A percentile compares a stretch with the other conserved stretches of the same genome.
phyloP scores from a whole-genome alignment of 139 green algal species.

The Ulvella scutata region DNA sequence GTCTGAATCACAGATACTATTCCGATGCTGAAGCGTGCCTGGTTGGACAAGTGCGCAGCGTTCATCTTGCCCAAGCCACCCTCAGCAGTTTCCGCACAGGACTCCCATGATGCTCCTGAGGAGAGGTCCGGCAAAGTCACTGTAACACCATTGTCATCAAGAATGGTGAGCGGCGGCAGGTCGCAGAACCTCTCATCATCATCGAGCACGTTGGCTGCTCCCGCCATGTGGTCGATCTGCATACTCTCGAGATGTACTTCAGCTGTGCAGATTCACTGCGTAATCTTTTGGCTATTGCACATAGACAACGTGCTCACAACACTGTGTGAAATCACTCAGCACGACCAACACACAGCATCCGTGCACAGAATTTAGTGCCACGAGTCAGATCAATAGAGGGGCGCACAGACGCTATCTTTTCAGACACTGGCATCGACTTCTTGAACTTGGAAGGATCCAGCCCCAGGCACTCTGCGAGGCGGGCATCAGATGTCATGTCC shows the following conservation, averaged over 20 bases:
- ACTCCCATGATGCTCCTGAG: neutral
- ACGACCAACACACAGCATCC: too few relatives aligned
- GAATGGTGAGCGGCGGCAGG: neutral
- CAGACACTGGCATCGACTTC: neutral
- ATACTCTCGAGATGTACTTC: neutral
- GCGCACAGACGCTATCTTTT: neutral
- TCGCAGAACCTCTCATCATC: constrained; percentile 8
- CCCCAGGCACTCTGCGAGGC: constrained; percentile 84
- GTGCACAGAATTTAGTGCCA: too few relatives aligned
- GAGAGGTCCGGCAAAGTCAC: neutral
- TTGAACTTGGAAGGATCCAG: constrained; percentile 66
- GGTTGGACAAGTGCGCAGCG: neutral
- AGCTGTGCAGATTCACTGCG: too few relatives aligned
- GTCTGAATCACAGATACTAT: too few relatives aligned
- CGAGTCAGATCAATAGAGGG: neutral
- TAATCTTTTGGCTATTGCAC: too few relatives aligned
- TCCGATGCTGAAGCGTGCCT: too few relatives aligned
- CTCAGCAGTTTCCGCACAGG: neutral
- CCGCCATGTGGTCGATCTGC: neutral
- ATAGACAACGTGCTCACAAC: too few relatives aligned
- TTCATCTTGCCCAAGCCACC: neutral
- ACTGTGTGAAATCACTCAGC: too few relatives aligned
- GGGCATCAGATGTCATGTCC: constrained; percentile 75
- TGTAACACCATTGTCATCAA: neutral
- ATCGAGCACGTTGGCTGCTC: constrained; percentile 4